phyloP scores from a whole-genome alignment of 768 basidiomycete species.

The Tylopilus sp. region DNA sequence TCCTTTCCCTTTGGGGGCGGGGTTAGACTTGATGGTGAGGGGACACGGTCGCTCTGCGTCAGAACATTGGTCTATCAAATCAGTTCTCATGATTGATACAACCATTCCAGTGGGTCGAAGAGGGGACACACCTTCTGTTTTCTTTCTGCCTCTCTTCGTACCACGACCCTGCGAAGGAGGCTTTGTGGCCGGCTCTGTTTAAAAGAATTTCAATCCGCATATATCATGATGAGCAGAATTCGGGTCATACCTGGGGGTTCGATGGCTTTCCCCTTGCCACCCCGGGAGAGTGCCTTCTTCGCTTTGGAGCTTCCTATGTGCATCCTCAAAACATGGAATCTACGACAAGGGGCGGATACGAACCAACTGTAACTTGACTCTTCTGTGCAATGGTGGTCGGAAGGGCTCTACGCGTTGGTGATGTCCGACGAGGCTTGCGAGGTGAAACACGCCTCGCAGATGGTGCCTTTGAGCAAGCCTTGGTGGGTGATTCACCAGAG shows the following conservation, averaged over 20 bases:
- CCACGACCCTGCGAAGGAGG: conserved; percentile 18
- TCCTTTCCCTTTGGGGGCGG: conserved; percentile 8
- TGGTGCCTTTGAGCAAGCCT: conserved; percentile 14
- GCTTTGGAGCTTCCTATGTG: conserved; percentile 14
- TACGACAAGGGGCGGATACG: not conserved
- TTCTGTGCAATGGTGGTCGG: not conserved
- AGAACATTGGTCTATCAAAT: not conserved
- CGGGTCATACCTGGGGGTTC: conserved; percentile 2
- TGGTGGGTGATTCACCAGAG: conserved; percentile 45
- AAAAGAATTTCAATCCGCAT: not conserved
- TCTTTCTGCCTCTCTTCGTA: conserved; percentile 12
- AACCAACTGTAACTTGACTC: conserved; percentile 11
- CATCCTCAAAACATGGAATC: not conserved
- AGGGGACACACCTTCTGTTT: conserved; percentile 2
- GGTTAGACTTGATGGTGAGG: not conserved
- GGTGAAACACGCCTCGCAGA: conserved; percentile 1
- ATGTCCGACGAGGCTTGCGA: conserved; percentile 2
- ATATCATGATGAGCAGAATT: not conserved
- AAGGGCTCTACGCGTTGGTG: not conserved
- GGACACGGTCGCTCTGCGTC: conserved; percentile 4
- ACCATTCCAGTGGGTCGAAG: not conserved
- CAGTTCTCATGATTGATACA: not conserved
- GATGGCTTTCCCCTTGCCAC: conserved; percentile 7
- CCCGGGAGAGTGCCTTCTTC: conserved; percentile 5
- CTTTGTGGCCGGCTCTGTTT: not conserved